Base-by-base conservation (phyloP, 768 basidiomycete genomes). In the Leccinum broughii region DNA sequence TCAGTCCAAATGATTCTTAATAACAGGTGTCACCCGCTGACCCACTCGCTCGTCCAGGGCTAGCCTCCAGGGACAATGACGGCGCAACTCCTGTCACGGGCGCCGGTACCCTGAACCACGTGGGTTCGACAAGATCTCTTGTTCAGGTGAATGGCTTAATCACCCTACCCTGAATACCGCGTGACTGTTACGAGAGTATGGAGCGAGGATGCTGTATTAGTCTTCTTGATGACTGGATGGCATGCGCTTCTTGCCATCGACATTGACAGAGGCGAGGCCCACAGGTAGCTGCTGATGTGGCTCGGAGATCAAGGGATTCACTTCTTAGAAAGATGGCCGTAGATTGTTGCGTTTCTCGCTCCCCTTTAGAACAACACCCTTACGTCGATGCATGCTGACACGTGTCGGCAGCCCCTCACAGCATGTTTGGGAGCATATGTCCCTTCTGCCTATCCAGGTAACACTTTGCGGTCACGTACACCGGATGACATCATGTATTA, bases 401-500 rank as follows among this genome's bases (percentile, higher is more conserved):
- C 56, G 49, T n/a, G 48, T 39, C 17, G 15, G 32, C 26, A 15
- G 49, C 56, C 46, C 24, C n/a, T 32, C 22, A 24, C n/a, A 7
- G 13, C 48, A 46, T n/a, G 30, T 56, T 32, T 15, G 22, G 46
- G 4, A 24, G 32, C 22, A 35, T 11, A 22, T 49, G 48, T 9
- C 22, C 35, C 49, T 57, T 50, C 34, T 52, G n/a, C 57, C 41
- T 44, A 53, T 58, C 51, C 41, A n/a, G 44, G 30, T 34, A 58
- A 58, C 10, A 10, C 13, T 52, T 58, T 58, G 39, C 37, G 57
- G 57, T 20, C 37, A 28, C 14, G 48, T 26, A 26, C 7, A 26
- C 3, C 5, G 50, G 28, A 9, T 51, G 50, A 58, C 51, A 34
- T 39, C 57, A 58, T 46, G 2, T 4, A 46, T 58, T 58, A 32